phyloP scores from a whole-genome alignment of 2,329 filamentous ascomycete species.

The Nannizzia gypsea region DNA sequence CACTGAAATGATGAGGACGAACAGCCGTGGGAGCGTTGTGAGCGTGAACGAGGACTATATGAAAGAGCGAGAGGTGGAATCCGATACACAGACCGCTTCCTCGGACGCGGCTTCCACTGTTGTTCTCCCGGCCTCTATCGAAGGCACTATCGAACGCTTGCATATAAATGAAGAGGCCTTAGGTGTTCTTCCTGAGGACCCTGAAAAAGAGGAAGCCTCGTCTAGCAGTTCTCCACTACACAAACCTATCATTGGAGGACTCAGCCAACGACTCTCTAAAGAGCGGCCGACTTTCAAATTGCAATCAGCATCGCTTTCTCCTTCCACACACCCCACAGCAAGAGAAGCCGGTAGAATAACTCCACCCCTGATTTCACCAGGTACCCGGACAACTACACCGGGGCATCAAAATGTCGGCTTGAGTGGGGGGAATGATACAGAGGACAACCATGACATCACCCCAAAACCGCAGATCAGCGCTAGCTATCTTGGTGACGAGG shows the following conservation, averaged over 20 bases:
- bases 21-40: constrained; percentile 73
- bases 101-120: constrained; percentile 8
- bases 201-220: constrained; percentile 14
- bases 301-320: background rate
- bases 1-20: constrained; percentile 96
- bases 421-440: background rate
- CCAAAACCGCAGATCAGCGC: constrained; percentile 7
- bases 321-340: background rate
- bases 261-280: background rate
- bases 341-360: constrained; percentile 1
- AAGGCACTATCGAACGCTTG: constrained; percentile 24
- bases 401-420: background rate
- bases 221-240: background rate
- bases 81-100: constrained; percentile 17
- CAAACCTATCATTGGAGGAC: background rate
- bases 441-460: constrained; percentile 9
- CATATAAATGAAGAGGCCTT: constrained; percentile 27
- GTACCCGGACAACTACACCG: constrained; percentile 16
- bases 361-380: constrained; percentile 7
- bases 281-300: background rate
- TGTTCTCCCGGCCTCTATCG: constrained; percentile 14
- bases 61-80: constrained; percentile 17
- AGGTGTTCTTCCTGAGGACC: constrained; percentile 20
- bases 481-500: background rate
- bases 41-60: constrained; percentile 32